phyloP scores from a whole-genome alignment of 2,329 filamentous ascomycete genomes.

The Dothideomycetidae sp. region DNA sequence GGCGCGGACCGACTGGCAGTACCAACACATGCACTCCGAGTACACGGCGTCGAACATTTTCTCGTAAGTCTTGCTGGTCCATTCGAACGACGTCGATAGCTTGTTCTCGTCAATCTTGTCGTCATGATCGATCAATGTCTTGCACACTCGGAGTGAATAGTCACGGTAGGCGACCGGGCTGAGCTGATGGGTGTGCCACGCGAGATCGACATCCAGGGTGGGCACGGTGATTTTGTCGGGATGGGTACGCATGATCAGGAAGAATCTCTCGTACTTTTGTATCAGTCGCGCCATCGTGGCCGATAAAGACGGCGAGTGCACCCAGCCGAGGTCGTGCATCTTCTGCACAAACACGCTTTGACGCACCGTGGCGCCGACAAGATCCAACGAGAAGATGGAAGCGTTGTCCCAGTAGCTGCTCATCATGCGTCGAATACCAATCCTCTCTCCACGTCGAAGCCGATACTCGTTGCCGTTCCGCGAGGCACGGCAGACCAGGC shows the following conservation, averaged over 20 bases:
- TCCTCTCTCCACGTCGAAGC: conserved; percentile 12
- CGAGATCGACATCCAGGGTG: conserved; percentile 60
- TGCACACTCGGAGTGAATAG: conserved; percentile 36
- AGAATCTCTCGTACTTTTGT: conserved; percentile 50
- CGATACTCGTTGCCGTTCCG: conserved; percentile 4
- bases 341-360: conserved; percentile 56
- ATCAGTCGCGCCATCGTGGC: conserved; percentile 52
- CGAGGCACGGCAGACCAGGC: conserved; percentile 20
- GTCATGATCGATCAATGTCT: conserved; percentile 62
- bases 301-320: conserved; percentile 52
- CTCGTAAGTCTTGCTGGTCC: conserved; percentile 58
- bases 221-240: conserved; percentile 44
- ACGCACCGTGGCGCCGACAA: conserved; percentile 49
- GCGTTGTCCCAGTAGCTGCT: conserved; percentile 54
- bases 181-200: conserved; percentile 72
- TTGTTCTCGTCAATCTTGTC: conserved; percentile 63
- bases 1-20: conserved; percentile 58
- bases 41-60: conserved; percentile 52
- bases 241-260: conserved; percentile 41
- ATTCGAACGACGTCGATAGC: conserved; percentile 53
- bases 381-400: conserved; percentile 50
- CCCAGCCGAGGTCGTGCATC: conserved; percentile 65
- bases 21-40: conserved; percentile 68
- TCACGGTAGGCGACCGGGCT: conserved; percentile 47
- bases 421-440: conserved; percentile 53